Evolutionary conservation across 495 filamentous ascomycete species (phyloP), one percentile per base, ranked within the genome.

Genomic region (Lophium mytilinum): DNA sequence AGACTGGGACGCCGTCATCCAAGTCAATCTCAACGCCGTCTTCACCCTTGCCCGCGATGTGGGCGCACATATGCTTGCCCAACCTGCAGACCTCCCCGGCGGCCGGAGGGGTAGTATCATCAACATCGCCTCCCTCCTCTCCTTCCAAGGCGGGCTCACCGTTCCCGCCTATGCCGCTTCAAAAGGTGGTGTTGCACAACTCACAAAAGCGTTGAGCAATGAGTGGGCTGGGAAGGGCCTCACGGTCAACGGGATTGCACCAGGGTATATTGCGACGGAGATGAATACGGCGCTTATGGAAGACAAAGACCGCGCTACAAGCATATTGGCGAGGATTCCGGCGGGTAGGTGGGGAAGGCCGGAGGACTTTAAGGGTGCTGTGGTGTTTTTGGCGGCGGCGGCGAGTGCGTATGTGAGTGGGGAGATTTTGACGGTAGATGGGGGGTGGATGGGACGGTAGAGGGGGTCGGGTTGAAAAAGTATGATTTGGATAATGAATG

Each of bases 401-500:
- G 87, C 85, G 35, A 88, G 87, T 64, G 78, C 70, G 30, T 95
- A 95, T 75, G 86, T 96, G 10, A 87, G 78, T 53, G 91, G 90
- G 0, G 87, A 92, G 64, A 74, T 87, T 0, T 58, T 95, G 56
- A 83, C 86, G 5, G 88, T 96, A 43, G 90, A 96, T 75, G 91
- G 91, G 24, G 90, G 91, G 37, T 95, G 90, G 89, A 94, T 95
- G 90, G 88, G 89, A 8, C 75, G 89, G 75, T 95, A 68, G 56
- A 41, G 34, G 15, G 24, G 15, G 52, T n/a, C n/a, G n/a, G 19
- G 2, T 41, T 39, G 46, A 11, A 18, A 21, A 17, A 12, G 14
- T n/a, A 34, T 8, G 9, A 4, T n/a, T 55, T 53, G 35, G 15
- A 12, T 18, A 21, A 30, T 14, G 7, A 9, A 12, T 40, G 37